Percentiles rank a stretch among this genome's conserved stretches.
phyloP scores from a whole-genome alignment of 2,329 filamentous ascomycete genomes.

The Zelopaecilomyces penicillatus region DNA sequence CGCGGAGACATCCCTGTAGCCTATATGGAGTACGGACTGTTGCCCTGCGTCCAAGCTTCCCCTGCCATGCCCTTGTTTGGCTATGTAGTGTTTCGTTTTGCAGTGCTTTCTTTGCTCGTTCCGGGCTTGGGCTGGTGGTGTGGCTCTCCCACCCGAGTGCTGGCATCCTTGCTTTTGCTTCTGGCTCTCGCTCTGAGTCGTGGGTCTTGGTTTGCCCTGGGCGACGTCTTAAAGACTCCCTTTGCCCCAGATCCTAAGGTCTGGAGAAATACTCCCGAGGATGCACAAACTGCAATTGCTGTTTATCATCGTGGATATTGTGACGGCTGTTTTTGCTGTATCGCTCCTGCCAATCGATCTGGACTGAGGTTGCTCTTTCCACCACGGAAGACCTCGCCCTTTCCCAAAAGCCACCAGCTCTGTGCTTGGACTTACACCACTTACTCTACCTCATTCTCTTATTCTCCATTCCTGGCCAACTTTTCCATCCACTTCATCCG shows the following conservation, averaged over 20 bases:
- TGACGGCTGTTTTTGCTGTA: neutral
- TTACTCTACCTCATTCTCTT: neutral
- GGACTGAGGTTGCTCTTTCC: constrained; percentile 1
- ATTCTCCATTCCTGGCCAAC: neutral
- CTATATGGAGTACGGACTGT: neutral
- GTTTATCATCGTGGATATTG: neutral
- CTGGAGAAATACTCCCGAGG: neutral
- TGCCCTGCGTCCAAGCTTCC: constrained; percentile 5
- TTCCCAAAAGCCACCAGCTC: neutral
- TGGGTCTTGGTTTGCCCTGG: constrained; percentile 7
- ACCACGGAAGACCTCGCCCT: neutral
- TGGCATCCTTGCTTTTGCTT: neutral
- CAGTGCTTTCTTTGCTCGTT: neutral
- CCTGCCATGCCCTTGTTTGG: constrained; percentile 1
- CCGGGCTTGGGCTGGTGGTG: neutral
- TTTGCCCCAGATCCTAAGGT: neutral
- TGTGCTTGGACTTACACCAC: neutral
- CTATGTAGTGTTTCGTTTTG: neutral
- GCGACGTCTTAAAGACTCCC: constrained; percentile 6
- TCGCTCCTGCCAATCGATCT: neutral
- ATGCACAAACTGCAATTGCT: constrained; percentile 1
- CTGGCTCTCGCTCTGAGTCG: neutral
- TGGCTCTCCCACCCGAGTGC: constrained; percentile 3
- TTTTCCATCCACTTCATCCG: neutral
- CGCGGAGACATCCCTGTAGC: constrained; percentile 5